These are phyloP conservation scores for Candida vartiovaarae DNA, from an alignment of 805 yeast species.

Conservation along the genomic window DNA sequence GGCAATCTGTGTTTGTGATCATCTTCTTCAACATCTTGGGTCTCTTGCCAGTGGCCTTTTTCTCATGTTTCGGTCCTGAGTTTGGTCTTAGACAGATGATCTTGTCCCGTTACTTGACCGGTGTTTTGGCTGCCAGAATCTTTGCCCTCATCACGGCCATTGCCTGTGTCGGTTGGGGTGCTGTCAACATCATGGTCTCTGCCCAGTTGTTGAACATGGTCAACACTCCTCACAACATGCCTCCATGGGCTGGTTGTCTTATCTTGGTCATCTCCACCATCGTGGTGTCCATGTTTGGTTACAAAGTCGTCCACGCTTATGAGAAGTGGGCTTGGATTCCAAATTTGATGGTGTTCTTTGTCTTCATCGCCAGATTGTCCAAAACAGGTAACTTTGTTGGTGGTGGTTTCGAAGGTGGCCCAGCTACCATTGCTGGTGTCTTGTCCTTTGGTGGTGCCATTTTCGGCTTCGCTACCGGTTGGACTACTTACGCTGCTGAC, in stretches of 20 bases:
- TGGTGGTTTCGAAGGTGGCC: slow-evolving; percentile 47
- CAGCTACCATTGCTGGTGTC: slow-evolving; percentile 65
- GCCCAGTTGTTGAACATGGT: slow-evolving; percentile 79
- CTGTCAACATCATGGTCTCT: slow-evolving; percentile 83
- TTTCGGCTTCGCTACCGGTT: slow-evolving; percentile 88
- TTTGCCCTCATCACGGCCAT: slow-evolving; percentile 71
- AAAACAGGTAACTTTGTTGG: slow-evolving; percentile 56
- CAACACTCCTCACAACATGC: slow-evolving; percentile 51
- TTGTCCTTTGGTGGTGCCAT: slow-evolving; percentile 77
- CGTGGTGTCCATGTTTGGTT: slow-evolving; percentile 75
- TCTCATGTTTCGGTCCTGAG: slow-evolving; percentile 75
- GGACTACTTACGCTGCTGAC: slow-evolving; percentile 92
- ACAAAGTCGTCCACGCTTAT: slow-evolving; percentile 70
- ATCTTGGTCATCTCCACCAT: slow-evolving; percentile 63
- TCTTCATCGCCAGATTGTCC: slow-evolving; percentile 70
- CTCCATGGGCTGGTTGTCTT: slow-evolving; percentile 89
- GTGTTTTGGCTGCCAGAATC: slow-evolving; percentile 67
- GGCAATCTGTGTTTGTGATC: slow-evolving; percentile 60
- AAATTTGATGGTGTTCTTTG: slow-evolving; percentile 61
- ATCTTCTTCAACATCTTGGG: slow-evolving; percentile 74
- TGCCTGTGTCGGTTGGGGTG: slow-evolving; percentile 95
- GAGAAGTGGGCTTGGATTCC: slow-evolving; percentile 91
- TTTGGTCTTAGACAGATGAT: slow-evolving; percentile 88
- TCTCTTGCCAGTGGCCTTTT: slow-evolving; percentile 71
- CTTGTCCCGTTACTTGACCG: slow-evolving; percentile 69